A percentile compares a stretch with the other conserved stretches of the same genome.
Evolutionary conservation across 306 rosid species (phyloP).

Genomic region (Medicago ruthenica): DNA sequence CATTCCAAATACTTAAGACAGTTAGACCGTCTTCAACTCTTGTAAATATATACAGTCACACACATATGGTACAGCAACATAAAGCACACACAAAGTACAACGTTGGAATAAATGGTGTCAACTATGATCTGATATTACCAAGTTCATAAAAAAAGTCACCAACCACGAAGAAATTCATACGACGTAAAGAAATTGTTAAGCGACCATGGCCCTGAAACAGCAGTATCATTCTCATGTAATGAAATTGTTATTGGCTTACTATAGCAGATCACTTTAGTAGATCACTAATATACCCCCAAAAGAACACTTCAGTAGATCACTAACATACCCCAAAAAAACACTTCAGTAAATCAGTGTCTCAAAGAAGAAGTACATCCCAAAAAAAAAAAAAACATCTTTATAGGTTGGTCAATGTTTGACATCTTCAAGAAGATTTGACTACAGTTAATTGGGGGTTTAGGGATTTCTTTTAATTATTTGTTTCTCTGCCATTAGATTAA

Average conservation of each 20-base stretch:
- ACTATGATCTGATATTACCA: too few relatives aligned
- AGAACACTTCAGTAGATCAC: neutral
- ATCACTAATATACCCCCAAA: neutral
- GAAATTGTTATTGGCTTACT: too few relatives aligned
- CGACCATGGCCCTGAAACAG: neutral
- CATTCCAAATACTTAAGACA: too few relatives aligned
- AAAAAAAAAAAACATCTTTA: neutral
- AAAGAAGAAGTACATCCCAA: neutral
- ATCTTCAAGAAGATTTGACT: neutral
- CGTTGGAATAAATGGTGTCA: neutral
- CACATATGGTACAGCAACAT: neutral
- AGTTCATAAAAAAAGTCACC: neutral
- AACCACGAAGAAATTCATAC: neutral
- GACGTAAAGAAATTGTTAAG: neutral
- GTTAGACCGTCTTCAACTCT: neutral
- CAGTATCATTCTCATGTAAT: neutral
- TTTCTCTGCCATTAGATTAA: neutral
- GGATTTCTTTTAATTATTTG: neutral
- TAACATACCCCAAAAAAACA: neutral
- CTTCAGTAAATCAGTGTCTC: neutral
- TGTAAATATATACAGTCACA: neutral
- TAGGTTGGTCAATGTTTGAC: neutral
- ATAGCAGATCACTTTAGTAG: neutral
- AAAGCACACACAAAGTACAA: too few relatives aligned
- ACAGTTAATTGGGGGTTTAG: neutral